These are phyloP conservation scores for Alternaria sp. DNA, from an alignment of 2,329 filamentous ascomycete species.

Conservation along the genomic window DNA sequence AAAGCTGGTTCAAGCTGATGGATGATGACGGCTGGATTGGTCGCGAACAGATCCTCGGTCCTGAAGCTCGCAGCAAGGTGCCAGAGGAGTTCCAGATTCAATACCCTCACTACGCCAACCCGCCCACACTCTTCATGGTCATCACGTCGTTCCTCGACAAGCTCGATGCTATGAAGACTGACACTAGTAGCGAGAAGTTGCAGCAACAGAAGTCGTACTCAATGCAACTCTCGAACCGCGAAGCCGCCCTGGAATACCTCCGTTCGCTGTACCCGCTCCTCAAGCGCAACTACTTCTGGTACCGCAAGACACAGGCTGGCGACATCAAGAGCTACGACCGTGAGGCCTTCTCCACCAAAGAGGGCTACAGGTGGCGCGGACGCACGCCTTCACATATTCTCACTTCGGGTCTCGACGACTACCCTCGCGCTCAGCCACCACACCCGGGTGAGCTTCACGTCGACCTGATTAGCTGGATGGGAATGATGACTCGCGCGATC, in stretches of 20 bases:
- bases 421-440: slow-evolving; percentile 89
- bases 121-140: slow-evolving; percentile 90
- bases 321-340: slow-evolving; percentile 92
- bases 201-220: slow-evolving; percentile 57
- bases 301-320: slow-evolving; percentile 87
- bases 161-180: slow-evolving; percentile 59
- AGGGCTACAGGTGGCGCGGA: slow-evolving; percentile 94
- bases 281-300: slow-evolving; percentile 92
- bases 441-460: slow-evolving; percentile 95
- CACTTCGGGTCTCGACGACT: slow-evolving; percentile 94
- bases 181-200: slow-evolving; percentile 44
- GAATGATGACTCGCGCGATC: slow-evolving; percentile 91
- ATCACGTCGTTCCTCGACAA: slow-evolving; percentile 85
- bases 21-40: slow-evolving; percentile 98
- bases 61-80: slow-evolving; percentile 93
- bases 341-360: slow-evolving; percentile 83
- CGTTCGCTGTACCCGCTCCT: slow-evolving; percentile 83
- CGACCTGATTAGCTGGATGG: slow-evolving; percentile 95
- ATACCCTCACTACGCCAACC: slow-evolving; percentile 97
- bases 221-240: slow-evolving; percentile 70
- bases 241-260: slow-evolving; percentile 74
- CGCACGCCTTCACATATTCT: slow-evolving; percentile 85
- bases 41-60: slow-evolving; percentile 91
- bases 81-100: slow-evolving; percentile 91
- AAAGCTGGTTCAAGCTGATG: slow-evolving; percentile 95